Conservation (phyloP, 2,329 filamentous ascomycete genomes). For the Neonectria ditissima region DNA sequence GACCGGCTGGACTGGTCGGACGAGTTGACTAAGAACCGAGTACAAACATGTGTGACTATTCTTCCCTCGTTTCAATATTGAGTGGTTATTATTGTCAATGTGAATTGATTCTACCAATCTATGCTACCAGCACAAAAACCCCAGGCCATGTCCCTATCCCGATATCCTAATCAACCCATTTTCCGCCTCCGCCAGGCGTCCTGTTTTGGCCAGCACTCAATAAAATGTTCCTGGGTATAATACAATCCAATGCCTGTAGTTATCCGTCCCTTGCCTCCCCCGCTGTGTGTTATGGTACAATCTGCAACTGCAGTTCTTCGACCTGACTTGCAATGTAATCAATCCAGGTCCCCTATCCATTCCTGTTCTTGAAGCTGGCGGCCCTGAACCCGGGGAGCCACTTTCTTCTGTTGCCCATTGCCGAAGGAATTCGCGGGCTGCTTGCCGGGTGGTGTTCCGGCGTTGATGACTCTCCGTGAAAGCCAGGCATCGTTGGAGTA, state of each 20-base stretch:
- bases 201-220: slow-evolving; percentile 28
- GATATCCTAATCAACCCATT: slow-evolving; percentile 12
- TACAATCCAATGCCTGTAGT: slow-evolving; percentile 36
- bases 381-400: slow-evolving; percentile 52
- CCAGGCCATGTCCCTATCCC: slow-evolving; percentile 25
- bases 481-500: slow-evolving; percentile 33
- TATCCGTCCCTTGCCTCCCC: slow-evolving; percentile 21
- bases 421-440: slow-evolving; percentile 35
- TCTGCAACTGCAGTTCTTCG: slow-evolving; percentile 19
- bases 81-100: slow-evolving; percentile 11
- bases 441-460: slow-evolving; percentile 30
- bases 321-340: slow-evolving; percentile 24
- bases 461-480: slow-evolving; percentile 21
- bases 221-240: slow-evolving; percentile 30
- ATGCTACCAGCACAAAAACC: slow-evolving; percentile 34
- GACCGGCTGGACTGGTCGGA: slow-evolving; percentile 3
- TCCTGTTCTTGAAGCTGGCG: slow-evolving; percentile 43
- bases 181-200: slow-evolving; percentile 24
- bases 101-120: slow-evolving; percentile 40
- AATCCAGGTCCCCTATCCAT: slow-evolving; percentile 41
- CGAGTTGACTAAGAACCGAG: not conserved
- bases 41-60: not conserved
- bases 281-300: slow-evolving; percentile 24
- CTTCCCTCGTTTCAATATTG: not conserved
- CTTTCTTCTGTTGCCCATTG: slow-evolving; percentile 49